A percentile compares a stretch with the other conserved stretches of the same genome.
Evolutionary conservation across 768 basidiomycete species (phyloP).

Genomic region (Asterophora lycoperdoides): DNA sequence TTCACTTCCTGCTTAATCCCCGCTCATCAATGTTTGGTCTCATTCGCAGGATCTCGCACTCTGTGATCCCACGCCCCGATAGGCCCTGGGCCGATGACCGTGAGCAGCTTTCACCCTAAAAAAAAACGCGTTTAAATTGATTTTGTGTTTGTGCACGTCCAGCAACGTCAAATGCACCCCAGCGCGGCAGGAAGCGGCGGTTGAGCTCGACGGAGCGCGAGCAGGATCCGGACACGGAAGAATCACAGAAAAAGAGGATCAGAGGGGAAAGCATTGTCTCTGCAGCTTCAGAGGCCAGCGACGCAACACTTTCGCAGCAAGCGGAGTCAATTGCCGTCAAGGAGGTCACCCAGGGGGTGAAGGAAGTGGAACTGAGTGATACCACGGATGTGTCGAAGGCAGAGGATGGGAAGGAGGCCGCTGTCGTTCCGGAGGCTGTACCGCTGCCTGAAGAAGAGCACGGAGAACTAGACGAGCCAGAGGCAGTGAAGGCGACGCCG

Average conservation of each 20-base stretch:
- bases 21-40: constrained; percentile 55
- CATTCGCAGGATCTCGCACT: constrained; percentile 66
- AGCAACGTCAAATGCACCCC: constrained; percentile 77
- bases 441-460: constrained; percentile 37
- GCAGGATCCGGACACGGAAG: constrained; percentile 35
- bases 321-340: constrained; percentile 53
- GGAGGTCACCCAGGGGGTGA: constrained; percentile 67
- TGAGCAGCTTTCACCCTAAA: constrained; percentile 32
- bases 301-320: constrained; percentile 24
- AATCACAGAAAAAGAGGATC: constrained; percentile 40
- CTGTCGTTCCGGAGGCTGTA: constrained; percentile 29
- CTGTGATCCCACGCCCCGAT: constrained; percentile 66
- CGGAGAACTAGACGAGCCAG: constrained; percentile 34
- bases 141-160: constrained; percentile 14
- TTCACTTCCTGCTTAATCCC: not conserved
- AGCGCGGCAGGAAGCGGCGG: constrained; percentile 63
- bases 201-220: constrained; percentile 47
- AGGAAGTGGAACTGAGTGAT: constrained; percentile 61
- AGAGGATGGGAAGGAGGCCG: constrained; percentile 48
- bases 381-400: constrained; percentile 8
- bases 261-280: constrained; percentile 38
- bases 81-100: constrained; percentile 77
- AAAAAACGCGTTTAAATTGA: constrained; percentile 22
- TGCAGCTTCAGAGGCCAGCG: constrained; percentile 20
- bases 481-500: constrained; percentile 19